Conservation (phyloP, 1,284 basidiomycete genomes). For the Apiotrichum sp. region DNA sequence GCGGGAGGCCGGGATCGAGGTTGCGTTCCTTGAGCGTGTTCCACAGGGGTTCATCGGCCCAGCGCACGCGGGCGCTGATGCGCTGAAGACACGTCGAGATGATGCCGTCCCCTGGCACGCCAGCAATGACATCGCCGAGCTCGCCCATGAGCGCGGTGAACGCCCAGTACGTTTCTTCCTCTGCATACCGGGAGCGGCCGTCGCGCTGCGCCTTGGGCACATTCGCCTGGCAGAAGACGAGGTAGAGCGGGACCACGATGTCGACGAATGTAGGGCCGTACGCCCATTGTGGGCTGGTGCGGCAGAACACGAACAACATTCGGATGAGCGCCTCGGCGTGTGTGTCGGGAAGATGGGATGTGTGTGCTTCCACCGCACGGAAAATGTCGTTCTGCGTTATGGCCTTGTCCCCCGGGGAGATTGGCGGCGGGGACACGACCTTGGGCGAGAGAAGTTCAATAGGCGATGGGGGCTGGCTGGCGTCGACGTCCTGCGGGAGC, state of each 20-base stretch:
- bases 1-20: constrained; percentile 30
- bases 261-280: constrained; percentile 42
- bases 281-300: constrained; percentile 33
- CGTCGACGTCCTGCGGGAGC: constrained; percentile 5
- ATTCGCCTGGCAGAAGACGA: constrained; percentile 25
- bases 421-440: constrained; percentile 13
- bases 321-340: constrained; percentile 43
- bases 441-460: constrained; percentile 37
- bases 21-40: constrained; percentile 24
- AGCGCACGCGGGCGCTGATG: constrained; percentile 29
- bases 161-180: constrained; percentile 44
- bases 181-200: constrained; percentile 20
- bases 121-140: constrained; percentile 22
- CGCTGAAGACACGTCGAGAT: constrained; percentile 19
- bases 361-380: constrained; percentile 9
- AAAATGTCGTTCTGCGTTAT: neutral
- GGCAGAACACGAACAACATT: constrained; percentile 41
- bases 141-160: constrained; percentile 35
- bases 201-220: constrained; percentile 2
- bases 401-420: neutral
- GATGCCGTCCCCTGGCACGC: constrained; percentile 6
- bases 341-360: constrained; percentile 26
- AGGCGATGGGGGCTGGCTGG: constrained; percentile 18
- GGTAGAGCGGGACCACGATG: constrained; percentile 43
- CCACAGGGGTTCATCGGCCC: constrained; percentile 37